Base-by-base conservation (phyloP, 352 stramenopile genomes). In the Pythium aristosporum region DNA sequence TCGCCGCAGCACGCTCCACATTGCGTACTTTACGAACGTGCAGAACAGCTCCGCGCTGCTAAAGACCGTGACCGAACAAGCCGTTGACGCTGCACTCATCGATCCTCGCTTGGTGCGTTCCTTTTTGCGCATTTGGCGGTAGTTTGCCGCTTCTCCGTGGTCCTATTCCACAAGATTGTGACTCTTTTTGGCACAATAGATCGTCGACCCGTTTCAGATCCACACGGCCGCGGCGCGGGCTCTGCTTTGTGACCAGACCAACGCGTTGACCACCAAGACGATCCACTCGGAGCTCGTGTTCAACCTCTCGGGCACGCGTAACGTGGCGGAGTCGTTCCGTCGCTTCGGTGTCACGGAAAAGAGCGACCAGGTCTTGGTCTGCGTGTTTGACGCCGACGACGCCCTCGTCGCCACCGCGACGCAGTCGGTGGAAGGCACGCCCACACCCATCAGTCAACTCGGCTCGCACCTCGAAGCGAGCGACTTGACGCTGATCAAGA, bases 211-310 rank as follows among this genome's bases (percentile, higher is more conserved):
- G n/a, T 92, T 93, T 63, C 81, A 91, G 69, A 64, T 95, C 57
- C 78, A 93, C 47, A 73, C 82, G 25, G 85, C 86, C 5, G 84
- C 80, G n/a, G 73, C 82, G 41, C 82, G 86, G 28, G 79, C 79
- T 43, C 72, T 95, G 41, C 71, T 89, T n/a, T 89, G 78, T 46
- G 81, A 89, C 47, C 75, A 80, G 54, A 74, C 71, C 11, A 71
- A 59, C 41, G 74, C 72, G 39, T 49, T 92, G 60, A 91, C 80
- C 18, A 91, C 86, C 58, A 89, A 86, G 68, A 89, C 74, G 49
- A 55, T 95, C 54, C 86, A 95, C 64, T 72, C 84, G 9, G 86
- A 95, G 73, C 70, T 95, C 20, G 85, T 95, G 51, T 95, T 93
- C 67, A 93, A 92, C 67, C 78, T 95, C 63, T 91, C 86, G 7